These are phyloP conservation scores for Schizochytrium sp. DNA, from an alignment of 108 stramenopile genomes.

Conservation along the genomic window DNA sequence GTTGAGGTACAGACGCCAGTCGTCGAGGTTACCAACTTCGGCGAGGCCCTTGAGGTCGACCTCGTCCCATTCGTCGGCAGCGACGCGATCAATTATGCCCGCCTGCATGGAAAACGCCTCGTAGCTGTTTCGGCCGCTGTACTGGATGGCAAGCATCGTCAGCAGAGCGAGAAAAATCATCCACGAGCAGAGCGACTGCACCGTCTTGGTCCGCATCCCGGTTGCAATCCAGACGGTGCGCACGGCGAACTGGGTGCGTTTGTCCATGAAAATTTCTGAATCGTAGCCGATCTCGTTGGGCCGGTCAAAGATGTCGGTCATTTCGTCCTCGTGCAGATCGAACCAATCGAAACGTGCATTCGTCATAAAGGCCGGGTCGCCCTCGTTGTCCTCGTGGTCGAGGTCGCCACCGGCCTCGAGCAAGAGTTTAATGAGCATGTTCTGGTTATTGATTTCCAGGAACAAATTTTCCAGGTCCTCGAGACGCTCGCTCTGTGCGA, in stretches of 20 bases:
- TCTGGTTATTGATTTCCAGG: slow-evolving; percentile 16
- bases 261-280: slow-evolving; percentile 10
- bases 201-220: not conserved
- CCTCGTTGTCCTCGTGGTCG: slow-evolving; percentile 3
- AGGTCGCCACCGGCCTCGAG: slow-evolving; percentile 16
- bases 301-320: slow-evolving; percentile 5
- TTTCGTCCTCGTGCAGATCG: not conserved
- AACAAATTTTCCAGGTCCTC: not conserved
- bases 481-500: no score
- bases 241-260: not conserved
- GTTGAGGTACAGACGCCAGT: not conserved
- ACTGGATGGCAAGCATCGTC: not conserved
- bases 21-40: not conserved
- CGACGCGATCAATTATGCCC: not conserved
- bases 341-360: not conserved
- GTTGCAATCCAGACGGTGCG: not conserved
- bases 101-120: slow-evolving; percentile 1
- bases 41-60: not conserved
- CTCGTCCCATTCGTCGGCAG: not conserved
- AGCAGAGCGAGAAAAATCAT: not conserved
- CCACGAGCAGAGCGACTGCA: not conserved
- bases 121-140: not conserved
- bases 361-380: slow-evolving; percentile 7
- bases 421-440: not conserved
- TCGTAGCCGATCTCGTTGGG: slow-evolving; percentile 11